Percentiles rank a stretch among this genome's conserved stretches.
Evolutionary conservation across 345 rosid species (phyloP).

Genomic region (Eucalyptus cloeziana): DNA sequence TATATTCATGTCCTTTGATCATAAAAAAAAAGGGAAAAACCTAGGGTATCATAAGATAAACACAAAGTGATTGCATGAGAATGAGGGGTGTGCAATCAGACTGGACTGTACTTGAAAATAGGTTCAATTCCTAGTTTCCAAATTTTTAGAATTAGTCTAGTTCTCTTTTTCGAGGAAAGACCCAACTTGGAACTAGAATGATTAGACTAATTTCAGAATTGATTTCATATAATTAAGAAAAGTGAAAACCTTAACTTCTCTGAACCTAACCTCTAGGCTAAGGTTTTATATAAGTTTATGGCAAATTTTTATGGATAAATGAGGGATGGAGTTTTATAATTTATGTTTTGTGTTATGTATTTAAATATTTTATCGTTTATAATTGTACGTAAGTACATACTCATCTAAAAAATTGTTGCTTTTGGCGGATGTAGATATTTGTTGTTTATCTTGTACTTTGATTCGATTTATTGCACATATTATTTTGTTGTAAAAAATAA

Average conservation of each 20-base stretch:
- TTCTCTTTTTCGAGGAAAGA: neutral
- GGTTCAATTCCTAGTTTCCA: accelerated
- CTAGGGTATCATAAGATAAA: neutral
- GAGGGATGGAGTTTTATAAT: neutral
- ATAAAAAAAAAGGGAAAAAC: neutral
- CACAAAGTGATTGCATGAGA: neutral
- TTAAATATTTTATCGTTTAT: no score
- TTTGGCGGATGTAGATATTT: neutral
- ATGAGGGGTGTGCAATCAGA: accelerated
- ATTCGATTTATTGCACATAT: neutral
- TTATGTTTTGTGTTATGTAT: no score
- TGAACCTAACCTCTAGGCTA: neutral
- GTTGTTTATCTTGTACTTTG: neutral
- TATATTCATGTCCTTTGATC: neutral
- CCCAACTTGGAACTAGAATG: accelerated
- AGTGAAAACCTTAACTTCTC: neutral
- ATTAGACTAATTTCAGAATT: no score
- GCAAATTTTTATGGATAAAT: neutral
- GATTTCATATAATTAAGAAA: neutral
- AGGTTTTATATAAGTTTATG: no score
- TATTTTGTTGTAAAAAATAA: no score
- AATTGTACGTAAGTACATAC: accelerated
- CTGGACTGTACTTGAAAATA: accelerated
- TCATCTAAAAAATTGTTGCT: neutral
- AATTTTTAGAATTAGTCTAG: no score